Percentiles rank a stretch among this genome's conserved stretches.
phyloP scores from a whole-genome alignment of 106 monocot species.

The Acanthochlamys bracteata region DNA sequence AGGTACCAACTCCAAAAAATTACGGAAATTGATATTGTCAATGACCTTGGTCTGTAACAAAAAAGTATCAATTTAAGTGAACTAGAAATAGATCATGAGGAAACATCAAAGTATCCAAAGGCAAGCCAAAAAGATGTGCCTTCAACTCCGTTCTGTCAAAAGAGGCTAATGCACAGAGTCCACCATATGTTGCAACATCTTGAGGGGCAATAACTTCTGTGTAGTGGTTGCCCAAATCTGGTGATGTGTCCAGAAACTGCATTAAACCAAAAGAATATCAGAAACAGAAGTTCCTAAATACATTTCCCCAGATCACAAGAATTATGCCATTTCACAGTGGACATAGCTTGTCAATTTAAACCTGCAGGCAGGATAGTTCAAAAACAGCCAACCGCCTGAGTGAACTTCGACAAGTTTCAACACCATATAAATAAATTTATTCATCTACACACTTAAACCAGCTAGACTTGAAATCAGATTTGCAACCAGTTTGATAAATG shows the following conservation, averaged over 20 bases:
- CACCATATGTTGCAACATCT: conserved; percentile 92
- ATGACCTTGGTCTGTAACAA: conserved; percentile 76
- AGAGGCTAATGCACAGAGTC: conserved; percentile 95
- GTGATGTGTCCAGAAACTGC: conserved; percentile 83
- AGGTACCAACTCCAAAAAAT: conserved; percentile 88
- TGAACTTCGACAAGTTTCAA: too few species aligned
- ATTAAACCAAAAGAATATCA: conserved; percentile 1
- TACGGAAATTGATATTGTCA: conserved; percentile 85
- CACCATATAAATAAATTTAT: too few species aligned
- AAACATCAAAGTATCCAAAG: conserved; percentile 3
- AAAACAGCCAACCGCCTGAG: too few species aligned
- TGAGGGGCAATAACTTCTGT: conserved; percentile 80
- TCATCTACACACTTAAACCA: too few species aligned
- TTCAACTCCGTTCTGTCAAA: conserved; percentile 88
- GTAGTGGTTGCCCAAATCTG: conserved; percentile 75
- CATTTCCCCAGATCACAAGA: too few species aligned
- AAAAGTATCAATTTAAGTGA: conserved; percentile 4
- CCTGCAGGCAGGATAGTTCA: too few species aligned
- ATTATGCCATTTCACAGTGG: too few species aligned
- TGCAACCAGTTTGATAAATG: too few species aligned
- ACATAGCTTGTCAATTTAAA: too few species aligned
- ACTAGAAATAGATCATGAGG: not conserved
- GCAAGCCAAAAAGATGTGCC: conserved; percentile 22
- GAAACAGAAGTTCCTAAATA: not conserved
- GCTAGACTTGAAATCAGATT: too few species aligned